Percentiles rank a stretch among this genome's conserved stretches.
phyloP scores from a whole-genome alignment of 148 eudicot genomes.

The Euryodendron excelsum region DNA sequence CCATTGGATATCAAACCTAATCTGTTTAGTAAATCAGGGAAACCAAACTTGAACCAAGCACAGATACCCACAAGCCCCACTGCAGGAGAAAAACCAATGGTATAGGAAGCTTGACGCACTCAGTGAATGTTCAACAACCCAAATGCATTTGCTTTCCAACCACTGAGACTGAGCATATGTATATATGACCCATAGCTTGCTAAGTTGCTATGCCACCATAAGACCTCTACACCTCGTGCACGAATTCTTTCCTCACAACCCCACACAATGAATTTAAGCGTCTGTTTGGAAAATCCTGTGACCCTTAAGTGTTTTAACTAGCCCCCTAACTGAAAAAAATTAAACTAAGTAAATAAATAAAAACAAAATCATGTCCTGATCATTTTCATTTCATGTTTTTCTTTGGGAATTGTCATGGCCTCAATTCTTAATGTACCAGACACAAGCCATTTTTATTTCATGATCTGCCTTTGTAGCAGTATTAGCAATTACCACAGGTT shows the following conservation, averaged over 20 bases:
- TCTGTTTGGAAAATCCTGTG: not conserved
- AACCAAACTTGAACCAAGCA: too few relatives aligned
- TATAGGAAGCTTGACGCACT: not conserved
- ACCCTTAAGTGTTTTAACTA: not conserved
- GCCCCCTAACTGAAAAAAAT: not conserved
- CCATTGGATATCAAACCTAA: too few relatives aligned
- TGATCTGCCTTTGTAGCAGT: too few relatives aligned
- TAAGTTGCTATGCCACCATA: too few relatives aligned
- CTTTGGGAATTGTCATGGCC: too few relatives aligned
- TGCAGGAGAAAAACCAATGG: not conserved
- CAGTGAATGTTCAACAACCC: not conserved
- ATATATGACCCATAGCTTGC: too few relatives aligned
- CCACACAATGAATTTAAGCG: not conserved
- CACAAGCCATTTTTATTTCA: too few relatives aligned
- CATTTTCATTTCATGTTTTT: not conserved
- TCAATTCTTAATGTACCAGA: too few relatives aligned
- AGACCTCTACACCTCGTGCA: too few relatives aligned
- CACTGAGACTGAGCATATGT: not conserved
- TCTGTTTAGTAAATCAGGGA: too few relatives aligned
- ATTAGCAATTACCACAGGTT: too few relatives aligned
- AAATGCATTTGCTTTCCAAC: not conserved
- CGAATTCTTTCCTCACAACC: not conserved
- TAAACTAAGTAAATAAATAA: not conserved
- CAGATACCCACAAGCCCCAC: not conserved
- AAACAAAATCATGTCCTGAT: not conserved